Evolutionary conservation across 352 stramenopile genomes (phyloP).

Genomic region (Globisporangium middletonii): DNA sequence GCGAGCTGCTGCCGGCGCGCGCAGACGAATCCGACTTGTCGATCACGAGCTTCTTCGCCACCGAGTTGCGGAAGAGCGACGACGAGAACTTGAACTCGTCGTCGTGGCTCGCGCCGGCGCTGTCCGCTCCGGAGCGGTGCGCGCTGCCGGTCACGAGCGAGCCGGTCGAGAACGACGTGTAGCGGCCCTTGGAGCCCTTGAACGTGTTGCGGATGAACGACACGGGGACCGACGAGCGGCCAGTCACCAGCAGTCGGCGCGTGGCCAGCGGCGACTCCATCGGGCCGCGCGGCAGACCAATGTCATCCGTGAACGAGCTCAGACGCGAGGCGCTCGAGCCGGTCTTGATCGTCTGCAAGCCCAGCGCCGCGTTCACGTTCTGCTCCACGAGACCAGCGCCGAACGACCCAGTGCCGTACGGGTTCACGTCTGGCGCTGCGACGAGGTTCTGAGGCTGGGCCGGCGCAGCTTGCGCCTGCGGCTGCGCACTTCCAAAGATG

Average conservation of each 20-base stretch:
- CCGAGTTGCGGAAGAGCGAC: conserved; percentile 48
- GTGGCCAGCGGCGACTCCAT: conserved; percentile 47
- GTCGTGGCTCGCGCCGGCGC: conserved; percentile 22
- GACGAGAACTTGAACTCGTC: conserved; percentile 65
- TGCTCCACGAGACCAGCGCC: conserved; percentile 57
- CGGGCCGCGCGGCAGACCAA: conserved; percentile 57
- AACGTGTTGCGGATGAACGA: conserved; percentile 74
- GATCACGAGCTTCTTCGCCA: conserved; percentile 58
- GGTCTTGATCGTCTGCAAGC: conserved; percentile 51
- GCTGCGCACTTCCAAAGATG: conserved; percentile 22
- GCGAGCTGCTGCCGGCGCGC: conserved; percentile 14
- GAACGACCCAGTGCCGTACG: conserved; percentile 56
- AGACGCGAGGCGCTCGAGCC: conserved; percentile 40
- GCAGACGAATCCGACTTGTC: conserved; percentile 24
- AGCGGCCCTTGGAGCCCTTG: conserved; percentile 63
- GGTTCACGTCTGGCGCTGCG: conserved; percentile 47
- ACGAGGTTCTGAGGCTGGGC: conserved; percentile 35
- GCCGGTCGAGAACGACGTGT: conserved; percentile 39
- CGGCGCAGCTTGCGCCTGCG: conserved; percentile 46
- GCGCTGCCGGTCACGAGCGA: conserved; percentile 9
- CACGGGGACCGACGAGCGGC: conserved; percentile 50
- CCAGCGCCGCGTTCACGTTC: conserved; percentile 48
- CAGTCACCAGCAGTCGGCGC: conserved; percentile 47
- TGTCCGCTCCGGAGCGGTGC: conserved; percentile 15
- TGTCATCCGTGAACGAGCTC: conserved; percentile 56